A percentile compares a stretch with the other conserved stretches of the same genome.
Conservation (phyloP, 345 rosid genomes). For the Cardiospermum halicacabum region DNA sequence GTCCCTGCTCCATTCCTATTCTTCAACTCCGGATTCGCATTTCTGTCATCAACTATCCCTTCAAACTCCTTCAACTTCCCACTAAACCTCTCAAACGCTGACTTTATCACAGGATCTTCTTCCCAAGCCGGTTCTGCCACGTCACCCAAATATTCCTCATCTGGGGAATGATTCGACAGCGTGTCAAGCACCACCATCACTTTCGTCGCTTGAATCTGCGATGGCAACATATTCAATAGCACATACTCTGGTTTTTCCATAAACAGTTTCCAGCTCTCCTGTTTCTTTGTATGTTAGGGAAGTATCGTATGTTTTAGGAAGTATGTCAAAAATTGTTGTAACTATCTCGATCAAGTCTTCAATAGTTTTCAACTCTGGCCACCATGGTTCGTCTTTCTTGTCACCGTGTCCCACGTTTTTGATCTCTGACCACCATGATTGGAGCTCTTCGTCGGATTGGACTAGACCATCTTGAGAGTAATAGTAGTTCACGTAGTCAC, state of each 20-base stretch:
- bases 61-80: constrained; percentile 35
- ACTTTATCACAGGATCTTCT: constrained; percentile 18
- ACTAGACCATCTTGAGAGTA: constrained; percentile 6
- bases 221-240: constrained; percentile 34
- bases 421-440: constrained; percentile 29
- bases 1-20: constrained; percentile 40
- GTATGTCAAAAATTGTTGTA: no score
- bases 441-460: constrained; percentile 24
- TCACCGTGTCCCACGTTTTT: background rate
- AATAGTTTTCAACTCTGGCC: constrained; percentile 7
- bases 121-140: constrained; percentile 25
- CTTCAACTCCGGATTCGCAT: constrained; percentile 16
- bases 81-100: no score
- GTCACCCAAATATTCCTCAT: constrained; percentile 44
- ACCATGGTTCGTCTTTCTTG: constrained; percentile 7
- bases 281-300: no score
- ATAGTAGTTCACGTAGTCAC: constrained; percentile 11
- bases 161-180: constrained; percentile 37
- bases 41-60: constrained; percentile 31
- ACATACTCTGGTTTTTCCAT: constrained; percentile 27
- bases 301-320: no score
- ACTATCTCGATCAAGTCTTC: background rate
- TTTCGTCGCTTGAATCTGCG: constrained; percentile 41
- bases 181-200: constrained; percentile 35
- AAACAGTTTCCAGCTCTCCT: no score